Evolutionary conservation across 305 asterid species (phyloP).

Genomic region (Euphrasia arctica): DNA sequence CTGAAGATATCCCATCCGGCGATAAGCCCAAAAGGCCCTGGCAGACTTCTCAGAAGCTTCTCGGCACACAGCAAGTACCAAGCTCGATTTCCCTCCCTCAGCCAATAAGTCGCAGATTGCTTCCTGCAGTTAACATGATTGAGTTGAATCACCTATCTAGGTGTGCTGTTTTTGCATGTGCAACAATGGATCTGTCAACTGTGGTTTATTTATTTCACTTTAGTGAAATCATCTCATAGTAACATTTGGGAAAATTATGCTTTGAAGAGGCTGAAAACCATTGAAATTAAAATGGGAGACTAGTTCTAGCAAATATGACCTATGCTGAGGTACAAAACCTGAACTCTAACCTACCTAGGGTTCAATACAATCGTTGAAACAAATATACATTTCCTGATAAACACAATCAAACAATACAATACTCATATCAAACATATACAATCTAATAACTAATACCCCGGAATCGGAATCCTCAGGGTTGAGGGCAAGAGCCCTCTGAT

Average conservation of each 20-base stretch:
- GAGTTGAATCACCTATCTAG: slow-evolving; percentile 12
- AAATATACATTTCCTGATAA: slow-evolving; percentile 15
- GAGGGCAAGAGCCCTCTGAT: slow-evolving; percentile 80
- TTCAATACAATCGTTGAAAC: neutral
- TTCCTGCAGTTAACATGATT: slow-evolving; percentile 42
- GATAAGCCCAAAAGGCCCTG: slow-evolving; percentile 95
- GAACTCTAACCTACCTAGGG: neutral
- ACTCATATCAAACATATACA: neutral
- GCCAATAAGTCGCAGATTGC: slow-evolving; percentile 77
- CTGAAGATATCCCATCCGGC: slow-evolving; percentile 88
- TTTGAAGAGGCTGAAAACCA: neutral
- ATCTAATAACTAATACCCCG: slow-evolving; percentile 48
- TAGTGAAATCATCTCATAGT: neutral
- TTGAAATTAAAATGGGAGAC: slow-evolving; percentile 15
- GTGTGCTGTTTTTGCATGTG: neutral
- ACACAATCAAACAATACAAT: neutral
- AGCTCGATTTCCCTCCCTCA: slow-evolving; percentile 67
- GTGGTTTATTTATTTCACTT: neutral
- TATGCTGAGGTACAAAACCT: neutral
- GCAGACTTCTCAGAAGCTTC: slow-evolving; percentile 86
- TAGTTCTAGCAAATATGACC: slow-evolving; percentile 8
- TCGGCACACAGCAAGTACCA: slow-evolving; percentile 73
- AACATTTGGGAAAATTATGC: slow-evolving; percentile 4
- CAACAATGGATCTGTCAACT: neutral
- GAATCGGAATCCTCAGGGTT: slow-evolving; percentile 82